phyloP scores from a whole-genome alignment of 805 yeast genomes.

The Kodamaea sagamina region DNA sequence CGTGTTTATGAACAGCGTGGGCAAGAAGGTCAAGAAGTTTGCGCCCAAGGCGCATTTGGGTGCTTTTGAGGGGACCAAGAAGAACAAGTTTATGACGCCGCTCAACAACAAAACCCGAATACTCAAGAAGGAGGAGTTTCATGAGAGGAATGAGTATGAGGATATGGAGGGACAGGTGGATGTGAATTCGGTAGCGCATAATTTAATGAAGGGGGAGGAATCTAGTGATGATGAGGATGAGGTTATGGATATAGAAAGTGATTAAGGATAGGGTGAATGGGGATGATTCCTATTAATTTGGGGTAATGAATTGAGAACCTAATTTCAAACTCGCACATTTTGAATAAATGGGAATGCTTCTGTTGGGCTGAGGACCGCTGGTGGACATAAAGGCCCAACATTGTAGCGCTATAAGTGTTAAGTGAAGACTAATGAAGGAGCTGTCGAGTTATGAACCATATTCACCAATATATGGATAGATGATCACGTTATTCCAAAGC shows the following conservation, averaged over 20 bases:
- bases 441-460: not conserved
- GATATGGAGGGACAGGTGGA: conserved; percentile 18
- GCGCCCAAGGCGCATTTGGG: not conserved
- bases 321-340: too few species aligned
- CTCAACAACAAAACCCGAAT: conserved; percentile 21
- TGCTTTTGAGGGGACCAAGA: conserved; percentile 2
- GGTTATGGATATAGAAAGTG: conserved; percentile 61
- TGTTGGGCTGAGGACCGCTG: too few species aligned
- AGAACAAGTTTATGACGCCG: conserved; percentile 26
- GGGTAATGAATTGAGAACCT: too few species aligned
- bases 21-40: conserved; percentile 12
- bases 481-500: too few species aligned
- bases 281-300: too few species aligned
- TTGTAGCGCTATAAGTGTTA: not conserved
- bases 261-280: conserved; percentile 26
- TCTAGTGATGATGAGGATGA: conserved; percentile 56
- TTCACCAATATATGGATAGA: too few species aligned
- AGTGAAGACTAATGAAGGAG: not conserved
- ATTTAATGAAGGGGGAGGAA: conserved; percentile 46
- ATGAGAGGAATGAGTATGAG: conserved; percentile 11
- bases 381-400: too few species aligned
- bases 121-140: conserved; percentile 11
- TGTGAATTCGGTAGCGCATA: conserved; percentile 39
- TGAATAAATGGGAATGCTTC: too few species aligned
- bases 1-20: conserved; percentile 28